Evolutionary conservation across 371 early-diverging fungal species (phyloP).

Genomic region (Mortierella sp.): DNA sequence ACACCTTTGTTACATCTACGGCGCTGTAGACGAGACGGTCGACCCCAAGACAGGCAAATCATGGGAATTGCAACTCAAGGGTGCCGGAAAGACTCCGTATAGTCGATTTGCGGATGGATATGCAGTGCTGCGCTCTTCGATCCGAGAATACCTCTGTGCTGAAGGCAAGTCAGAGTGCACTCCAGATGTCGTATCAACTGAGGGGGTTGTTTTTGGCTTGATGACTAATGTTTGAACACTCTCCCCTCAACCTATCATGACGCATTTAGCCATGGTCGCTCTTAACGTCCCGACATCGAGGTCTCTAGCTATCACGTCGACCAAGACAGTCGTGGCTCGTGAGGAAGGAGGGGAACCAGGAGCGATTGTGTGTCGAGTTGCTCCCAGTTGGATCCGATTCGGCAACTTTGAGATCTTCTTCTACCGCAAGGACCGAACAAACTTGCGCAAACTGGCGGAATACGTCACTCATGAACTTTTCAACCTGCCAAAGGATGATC

Average conservation of each 20-base stretch:
- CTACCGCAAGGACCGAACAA: constrained; percentile 69
- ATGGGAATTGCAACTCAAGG: constrained; percentile 88
- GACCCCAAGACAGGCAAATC: constrained; percentile 54
- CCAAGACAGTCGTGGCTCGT: constrained; percentile 72
- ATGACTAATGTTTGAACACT: too few relatives aligned
- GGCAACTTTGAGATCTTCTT: constrained; percentile 89
- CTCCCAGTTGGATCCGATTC: constrained; percentile 89
- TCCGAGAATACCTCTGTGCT: constrained; percentile 87
- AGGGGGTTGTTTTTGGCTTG: too few relatives aligned
- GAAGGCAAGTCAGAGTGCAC: constrained; percentile 72
- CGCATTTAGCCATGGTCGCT: constrained; percentile 59
- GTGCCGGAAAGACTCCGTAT: constrained; percentile 88
- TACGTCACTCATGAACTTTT: constrained; percentile 64
- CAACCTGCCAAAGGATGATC: constrained; percentile 27
- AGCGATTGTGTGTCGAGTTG: constrained; percentile 82
- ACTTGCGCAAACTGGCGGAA: constrained; percentile 75
- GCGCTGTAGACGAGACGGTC: constrained; percentile 45
- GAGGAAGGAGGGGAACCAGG: constrained; percentile 78
- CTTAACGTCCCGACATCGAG: constrained; percentile 87
- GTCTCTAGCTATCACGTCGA: constrained; percentile 74
- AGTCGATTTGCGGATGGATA: constrained; percentile 91
- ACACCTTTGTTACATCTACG: too few relatives aligned
- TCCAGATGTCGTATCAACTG: too few relatives aligned
- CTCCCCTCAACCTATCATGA: neutral
- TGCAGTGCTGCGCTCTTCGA: constrained; percentile 83